Percentiles rank a stretch among this genome's conserved stretches.
phyloP scores from a whole-genome alignment of 331 rosid genomes.

The Rosa hybrid region DNA sequence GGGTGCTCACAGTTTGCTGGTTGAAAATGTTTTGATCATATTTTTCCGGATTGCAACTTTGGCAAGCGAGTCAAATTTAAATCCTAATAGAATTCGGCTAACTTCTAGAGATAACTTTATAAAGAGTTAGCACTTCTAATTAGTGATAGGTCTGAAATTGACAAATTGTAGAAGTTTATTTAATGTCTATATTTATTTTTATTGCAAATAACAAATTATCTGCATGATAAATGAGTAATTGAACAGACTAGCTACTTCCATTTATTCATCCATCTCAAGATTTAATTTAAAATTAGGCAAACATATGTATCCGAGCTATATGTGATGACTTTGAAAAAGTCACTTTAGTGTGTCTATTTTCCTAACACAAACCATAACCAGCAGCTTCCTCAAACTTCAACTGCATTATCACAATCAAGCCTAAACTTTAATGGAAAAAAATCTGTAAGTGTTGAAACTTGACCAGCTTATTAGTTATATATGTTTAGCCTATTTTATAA shows the following conservation, averaged over 20 bases:
- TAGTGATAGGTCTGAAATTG: too few relatives aligned
- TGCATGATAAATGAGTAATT: slow-evolving; percentile 2
- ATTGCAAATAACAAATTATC: not conserved
- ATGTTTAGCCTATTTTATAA: not conserved
- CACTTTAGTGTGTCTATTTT: not conserved
- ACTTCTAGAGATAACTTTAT: too few relatives aligned
- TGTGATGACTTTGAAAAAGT: slow-evolving; percentile 20
- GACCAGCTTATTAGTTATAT: not conserved
- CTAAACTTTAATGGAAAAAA: not conserved
- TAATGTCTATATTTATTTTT: not conserved
- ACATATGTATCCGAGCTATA: not conserved
- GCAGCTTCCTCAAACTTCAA: slow-evolving; percentile 2
- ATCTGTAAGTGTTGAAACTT: slow-evolving; percentile 18
- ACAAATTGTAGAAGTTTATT: too few relatives aligned
- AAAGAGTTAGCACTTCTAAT: too few relatives aligned
- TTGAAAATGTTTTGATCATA: too few relatives aligned
- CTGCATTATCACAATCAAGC: not conserved
- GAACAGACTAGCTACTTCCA: not conserved
- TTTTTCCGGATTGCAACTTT: too few relatives aligned
- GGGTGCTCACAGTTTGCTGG: too few relatives aligned
- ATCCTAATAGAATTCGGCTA: too few relatives aligned
- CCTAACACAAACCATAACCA: not conserved
- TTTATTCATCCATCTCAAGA: slow-evolving; percentile 5
- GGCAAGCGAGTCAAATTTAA: too few relatives aligned
- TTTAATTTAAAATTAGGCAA: not conserved